Evolutionary conservation across 345 rosid genomes (phyloP).

Genomic region (Mallotus nudiflorus): DNA sequence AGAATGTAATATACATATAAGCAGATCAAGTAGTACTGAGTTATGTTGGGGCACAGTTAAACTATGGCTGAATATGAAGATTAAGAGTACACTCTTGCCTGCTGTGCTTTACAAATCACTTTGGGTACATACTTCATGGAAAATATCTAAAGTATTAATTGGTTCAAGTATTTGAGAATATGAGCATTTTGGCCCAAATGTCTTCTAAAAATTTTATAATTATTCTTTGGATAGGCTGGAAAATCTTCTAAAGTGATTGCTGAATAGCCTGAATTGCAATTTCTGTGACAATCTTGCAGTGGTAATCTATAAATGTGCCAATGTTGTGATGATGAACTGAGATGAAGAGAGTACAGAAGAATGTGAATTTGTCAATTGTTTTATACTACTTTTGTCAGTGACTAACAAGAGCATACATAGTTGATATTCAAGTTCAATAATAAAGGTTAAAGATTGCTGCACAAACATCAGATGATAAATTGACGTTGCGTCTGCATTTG

Average conservation of each 20-base stretch:
- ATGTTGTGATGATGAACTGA: not conserved
- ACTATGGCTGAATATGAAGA: not conserved
- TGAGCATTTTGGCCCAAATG: not conserved
- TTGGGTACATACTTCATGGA: no score
- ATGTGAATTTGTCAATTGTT: not conserved
- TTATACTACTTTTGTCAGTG: not conserved
- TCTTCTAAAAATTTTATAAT: not conserved
- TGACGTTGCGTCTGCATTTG: not conserved
- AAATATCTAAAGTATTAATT: not conserved
- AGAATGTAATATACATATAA: no score
- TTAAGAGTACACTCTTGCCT: not conserved
- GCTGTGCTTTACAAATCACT: no score
- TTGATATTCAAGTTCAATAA: no score
- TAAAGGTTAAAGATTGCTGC: not conserved
- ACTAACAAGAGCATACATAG: not conserved
- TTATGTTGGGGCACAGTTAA: not conserved
- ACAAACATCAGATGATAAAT: not conserved
- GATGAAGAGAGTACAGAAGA: not conserved
- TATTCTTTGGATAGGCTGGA: not conserved
- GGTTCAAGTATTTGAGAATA: not conserved
- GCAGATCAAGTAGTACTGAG: no score
- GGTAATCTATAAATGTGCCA: not conserved
- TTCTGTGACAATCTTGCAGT: slow-evolving; percentile 1
- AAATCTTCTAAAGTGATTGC: not conserved
- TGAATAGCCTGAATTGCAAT: not conserved